Percentiles rank a stretch among this genome's conserved stretches.
Evolutionary conservation across 2,329 filamentous ascomycete species (phyloP).

Genomic region (Botrytis byssoidea): DNA sequence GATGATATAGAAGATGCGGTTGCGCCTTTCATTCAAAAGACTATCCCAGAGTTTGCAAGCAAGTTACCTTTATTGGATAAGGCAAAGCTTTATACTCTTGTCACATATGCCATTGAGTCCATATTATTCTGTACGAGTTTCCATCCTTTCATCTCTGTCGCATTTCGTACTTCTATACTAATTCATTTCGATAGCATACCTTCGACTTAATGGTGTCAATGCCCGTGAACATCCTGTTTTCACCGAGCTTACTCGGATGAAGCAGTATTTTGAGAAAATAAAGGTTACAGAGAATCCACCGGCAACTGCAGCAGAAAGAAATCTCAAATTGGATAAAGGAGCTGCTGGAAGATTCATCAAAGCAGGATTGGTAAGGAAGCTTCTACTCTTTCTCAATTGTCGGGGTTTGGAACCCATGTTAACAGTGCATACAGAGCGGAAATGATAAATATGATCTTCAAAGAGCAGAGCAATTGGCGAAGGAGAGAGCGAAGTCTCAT

Average conservation of each 20-base stretch:
- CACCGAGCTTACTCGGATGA: constrained; percentile 79
- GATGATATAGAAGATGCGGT: constrained; percentile 75
- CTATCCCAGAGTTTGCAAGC: constrained; percentile 65
- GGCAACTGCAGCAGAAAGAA: constrained; percentile 30
- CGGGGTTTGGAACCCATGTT: constrained; percentile 8
- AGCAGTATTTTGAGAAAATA: constrained; percentile 91
- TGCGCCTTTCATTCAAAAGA: constrained; percentile 65
- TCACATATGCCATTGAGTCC: constrained; percentile 87
- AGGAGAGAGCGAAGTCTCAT: constrained; percentile 50
- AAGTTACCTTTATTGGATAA: constrained; percentile 91
- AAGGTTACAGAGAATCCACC: constrained; percentile 67
- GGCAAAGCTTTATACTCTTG: constrained; percentile 87
- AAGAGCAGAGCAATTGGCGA: constrained; percentile 49
- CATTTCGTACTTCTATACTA: not conserved
- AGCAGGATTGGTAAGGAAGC: constrained; percentile 67
- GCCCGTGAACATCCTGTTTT: constrained; percentile 84
- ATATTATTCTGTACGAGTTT: constrained; percentile 71
- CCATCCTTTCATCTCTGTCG: not conserved
- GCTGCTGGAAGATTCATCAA: constrained; percentile 81
- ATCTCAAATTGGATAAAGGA: constrained; percentile 64
- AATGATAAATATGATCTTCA: constrained; percentile 52
- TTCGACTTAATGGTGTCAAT: constrained; percentile 76
- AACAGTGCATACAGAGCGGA: constrained; percentile 32
- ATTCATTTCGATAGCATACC: constrained; percentile 54
- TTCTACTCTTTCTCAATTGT: not conserved